Conservation (phyloP, 2,329 filamentous ascomycete species). For the Bipolaris oryzae region DNA sequence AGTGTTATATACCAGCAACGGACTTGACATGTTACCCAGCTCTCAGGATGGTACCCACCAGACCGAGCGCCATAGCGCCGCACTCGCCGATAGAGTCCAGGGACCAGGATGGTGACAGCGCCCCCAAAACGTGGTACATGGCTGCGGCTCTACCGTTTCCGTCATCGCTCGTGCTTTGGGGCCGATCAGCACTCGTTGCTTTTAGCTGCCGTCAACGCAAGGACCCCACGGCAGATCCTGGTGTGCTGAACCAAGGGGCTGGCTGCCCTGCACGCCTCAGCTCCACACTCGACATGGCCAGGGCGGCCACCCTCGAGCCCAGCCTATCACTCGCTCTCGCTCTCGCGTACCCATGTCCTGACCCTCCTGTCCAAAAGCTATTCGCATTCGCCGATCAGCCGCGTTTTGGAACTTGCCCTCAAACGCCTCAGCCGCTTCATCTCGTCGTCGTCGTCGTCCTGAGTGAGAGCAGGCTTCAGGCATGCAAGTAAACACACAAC, state of each 20-base stretch:
- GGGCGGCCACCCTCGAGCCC: conserved; percentile 7
- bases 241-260: conserved; percentile 23
- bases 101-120: conserved; percentile 27
- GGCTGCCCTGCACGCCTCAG: conserved; percentile 17
- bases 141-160: conserved; percentile 26
- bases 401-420: conserved; percentile 6
- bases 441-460: neutral
- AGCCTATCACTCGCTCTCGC: conserved; percentile 13
- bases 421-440: conserved; percentile 16
- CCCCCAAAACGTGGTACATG: conserved; percentile 31
- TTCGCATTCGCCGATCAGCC: conserved; percentile 19
- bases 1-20: conserved; percentile 15
- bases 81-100: conserved; percentile 22
- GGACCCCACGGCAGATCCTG: conserved; percentile 27
- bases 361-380: conserved; percentile 13
- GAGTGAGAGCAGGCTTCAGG: neutral
- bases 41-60: conserved; percentile 19
- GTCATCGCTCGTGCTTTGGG: conserved; percentile 17
- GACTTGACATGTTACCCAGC: conserved; percentile 14
- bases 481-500: conserved; percentile 3
- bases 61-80: conserved; percentile 28
- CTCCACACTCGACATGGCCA: conserved; percentile 14
- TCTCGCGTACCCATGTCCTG: conserved; percentile 7
- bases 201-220: conserved; percentile 27
- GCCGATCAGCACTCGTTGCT: conserved; percentile 26